Base-by-base conservation (phyloP, 2,329 filamentous ascomycete genomes). In the Ascosphaera aggregata region DNA sequence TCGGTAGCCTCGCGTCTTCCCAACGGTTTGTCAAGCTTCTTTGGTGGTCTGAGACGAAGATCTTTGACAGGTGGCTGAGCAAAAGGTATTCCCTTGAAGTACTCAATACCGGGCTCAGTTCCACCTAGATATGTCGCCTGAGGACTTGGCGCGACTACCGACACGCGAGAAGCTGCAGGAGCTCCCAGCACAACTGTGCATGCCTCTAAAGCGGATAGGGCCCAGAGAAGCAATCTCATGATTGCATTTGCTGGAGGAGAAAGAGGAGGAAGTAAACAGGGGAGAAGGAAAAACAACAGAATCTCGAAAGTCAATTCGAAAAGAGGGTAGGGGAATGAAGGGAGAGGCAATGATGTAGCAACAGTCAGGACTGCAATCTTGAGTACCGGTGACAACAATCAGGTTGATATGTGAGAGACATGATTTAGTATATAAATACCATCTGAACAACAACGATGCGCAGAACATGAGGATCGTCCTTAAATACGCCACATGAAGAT, bases 11-110 rank as follows among this genome's bases (percentile, higher is more conserved):
- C 63, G 30, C 77, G 61, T 0, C 62, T 73, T 1, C 76, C 77
- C 1, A 80, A 54, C 0, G 63, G 48, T 3, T 60, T 55, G 4
- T 63, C 69, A 13, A 80, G 57, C 5, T 66, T 61, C 49, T 72
- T 65, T 1, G 80, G 80, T 4, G 76, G 74, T 49, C 68, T 74
- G 24, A 89, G 65, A 13, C 80, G 72, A 18, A 81, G 60, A 2
- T 62, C 52, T 0, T 75, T 77, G 0, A 68, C 63, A 0, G 80
- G 80, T 1, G 77, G 66, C 43, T 80, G 62, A 2, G 79, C 78
- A 49, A 73, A 89, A 2, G 79, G 80, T 41, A 89, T 80, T 17
- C 74, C 78, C 40, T 67, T 71, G 59, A 80, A 85, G 18, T 63
- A 69, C 41, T 86, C 79, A 16, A 81, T n/a, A 3, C 30, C 30